These are phyloP conservation scores for Stentor coeruleus DNA, from an alignment of 73 alveolate species.

Conservation along the genomic window DNA sequence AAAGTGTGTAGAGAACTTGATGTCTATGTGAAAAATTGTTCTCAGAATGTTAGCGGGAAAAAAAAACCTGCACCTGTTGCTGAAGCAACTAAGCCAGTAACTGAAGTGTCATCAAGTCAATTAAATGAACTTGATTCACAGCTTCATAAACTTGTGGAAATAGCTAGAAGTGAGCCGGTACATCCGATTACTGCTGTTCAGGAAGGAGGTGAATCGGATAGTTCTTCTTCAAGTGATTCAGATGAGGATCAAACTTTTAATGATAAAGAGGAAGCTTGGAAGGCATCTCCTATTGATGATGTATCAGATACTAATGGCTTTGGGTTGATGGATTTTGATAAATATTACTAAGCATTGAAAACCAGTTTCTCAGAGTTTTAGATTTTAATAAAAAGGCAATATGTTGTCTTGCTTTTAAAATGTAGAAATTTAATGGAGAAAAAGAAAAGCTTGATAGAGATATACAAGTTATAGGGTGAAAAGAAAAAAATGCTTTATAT, in stretches of 20 bases:
- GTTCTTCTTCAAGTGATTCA: not conserved
- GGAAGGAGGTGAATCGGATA: not conserved
- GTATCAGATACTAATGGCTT: not conserved
- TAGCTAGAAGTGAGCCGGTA: not conserved
- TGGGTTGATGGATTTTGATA: conserved; percentile 5
- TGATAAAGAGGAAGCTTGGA: not conserved
- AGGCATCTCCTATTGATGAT: not conserved
- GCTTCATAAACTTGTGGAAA: not conserved
- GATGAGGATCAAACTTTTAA: not conserved
- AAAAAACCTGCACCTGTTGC: not conserved
- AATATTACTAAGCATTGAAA: not conserved
- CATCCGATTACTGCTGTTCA: not conserved
- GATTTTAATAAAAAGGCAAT: too few relatives aligned
- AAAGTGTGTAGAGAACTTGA: conserved; percentile 69
- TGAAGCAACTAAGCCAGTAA: not conserved
- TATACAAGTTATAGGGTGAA: too few relatives aligned
- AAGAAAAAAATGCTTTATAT: too few relatives aligned
- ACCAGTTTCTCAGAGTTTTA: too few relatives aligned
- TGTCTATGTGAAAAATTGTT: conserved; percentile 64
- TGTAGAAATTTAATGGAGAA: too few relatives aligned
- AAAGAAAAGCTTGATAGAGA: too few relatives aligned
- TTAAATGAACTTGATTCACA: conserved; percentile 1
- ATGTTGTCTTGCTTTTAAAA: too few relatives aligned
- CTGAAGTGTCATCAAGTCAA: not conserved
- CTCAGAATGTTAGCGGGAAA: not conserved